Percentiles rank a stretch among this genome's conserved stretches.
Conservation (phyloP, 2,329 filamentous ascomycete species). For the Botrytis aclada region DNA sequence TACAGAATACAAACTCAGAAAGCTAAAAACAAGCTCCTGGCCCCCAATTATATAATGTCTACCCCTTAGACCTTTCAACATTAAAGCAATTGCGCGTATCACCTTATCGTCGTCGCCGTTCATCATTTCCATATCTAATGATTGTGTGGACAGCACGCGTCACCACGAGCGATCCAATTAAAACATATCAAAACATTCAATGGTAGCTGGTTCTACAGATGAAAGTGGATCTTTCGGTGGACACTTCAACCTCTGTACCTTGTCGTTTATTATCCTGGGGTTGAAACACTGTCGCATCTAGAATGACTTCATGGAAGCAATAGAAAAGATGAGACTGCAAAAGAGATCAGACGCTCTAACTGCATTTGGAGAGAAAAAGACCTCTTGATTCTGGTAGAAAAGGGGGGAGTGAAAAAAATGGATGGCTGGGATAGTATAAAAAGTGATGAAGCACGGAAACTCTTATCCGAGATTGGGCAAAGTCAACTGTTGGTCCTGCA, state of each 20-base stretch:
- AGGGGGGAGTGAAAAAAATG: background rate
- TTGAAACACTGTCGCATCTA: background rate
- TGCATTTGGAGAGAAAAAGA: background rate
- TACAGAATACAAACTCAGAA: background rate
- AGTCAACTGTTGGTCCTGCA: background rate
- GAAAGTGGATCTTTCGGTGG: background rate
- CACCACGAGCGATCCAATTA: background rate
- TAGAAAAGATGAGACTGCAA: background rate
- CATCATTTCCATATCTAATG: background rate
- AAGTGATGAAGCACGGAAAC: background rate
- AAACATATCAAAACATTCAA: background rate
- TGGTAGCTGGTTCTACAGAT: background rate
- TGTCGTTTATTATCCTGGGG: background rate
- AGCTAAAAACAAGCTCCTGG: background rate
- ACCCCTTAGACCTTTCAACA: background rate
- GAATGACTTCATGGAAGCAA: background rate
- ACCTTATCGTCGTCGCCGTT: background rate
- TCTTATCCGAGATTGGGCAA: background rate
- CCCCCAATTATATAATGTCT: background rate
- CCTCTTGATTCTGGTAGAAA: background rate
- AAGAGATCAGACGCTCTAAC: background rate
- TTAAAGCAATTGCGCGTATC: background rate
- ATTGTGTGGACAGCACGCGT: background rate
- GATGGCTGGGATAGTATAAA: background rate
- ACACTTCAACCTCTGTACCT: background rate